Evolutionary conservation across 2,329 filamentous ascomycete species (phyloP).

Genomic region (Scedosporium boydii): DNA sequence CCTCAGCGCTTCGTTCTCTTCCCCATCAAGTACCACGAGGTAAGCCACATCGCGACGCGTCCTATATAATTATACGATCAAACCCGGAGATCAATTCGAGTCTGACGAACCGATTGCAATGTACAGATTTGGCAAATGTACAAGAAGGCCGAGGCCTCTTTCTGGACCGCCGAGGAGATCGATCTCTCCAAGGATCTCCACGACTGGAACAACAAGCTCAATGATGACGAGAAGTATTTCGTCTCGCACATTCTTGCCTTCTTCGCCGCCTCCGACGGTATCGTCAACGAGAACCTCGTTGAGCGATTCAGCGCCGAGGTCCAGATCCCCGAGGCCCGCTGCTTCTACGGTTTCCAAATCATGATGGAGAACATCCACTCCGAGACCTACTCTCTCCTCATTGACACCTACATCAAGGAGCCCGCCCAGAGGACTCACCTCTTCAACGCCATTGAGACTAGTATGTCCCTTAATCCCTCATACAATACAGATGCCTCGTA

Average conservation of each 20-base stretch:
- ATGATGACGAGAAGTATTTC: slow-evolving; percentile 96
- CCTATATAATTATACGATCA: no score
- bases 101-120: not conserved
- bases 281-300: slow-evolving; percentile 98
- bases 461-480: slow-evolving; percentile 36
- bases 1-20: slow-evolving; percentile 94
- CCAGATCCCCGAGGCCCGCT: slow-evolving; percentile 93
- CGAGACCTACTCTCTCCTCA: slow-evolving; percentile 97
- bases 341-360: slow-evolving; percentile 99
- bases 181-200: slow-evolving; percentile 97
- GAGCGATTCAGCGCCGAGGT: slow-evolving; percentile 97
- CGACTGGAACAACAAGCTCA: slow-evolving; percentile 98
- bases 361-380: slow-evolving; percentile 99
- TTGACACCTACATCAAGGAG: slow-evolving; percentile 99
- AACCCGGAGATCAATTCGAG: no score
- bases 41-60: slow-evolving; percentile 37
- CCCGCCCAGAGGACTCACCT: slow-evolving; percentile 86
- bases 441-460: slow-evolving; percentile 98
- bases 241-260: slow-evolving; percentile 97
- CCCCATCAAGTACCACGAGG: slow-evolving; percentile 99
- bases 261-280: slow-evolving; percentile 97
- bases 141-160: slow-evolving; percentile 98
- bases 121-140: slow-evolving; percentile 99
- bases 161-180: slow-evolving; percentile 99
- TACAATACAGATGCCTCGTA: not conserved